Percentiles rank a stretch among this genome's conserved stretches.
Conservation (phyloP, 352 stramenopile species). For the Plasmopara muralis region DNA sequence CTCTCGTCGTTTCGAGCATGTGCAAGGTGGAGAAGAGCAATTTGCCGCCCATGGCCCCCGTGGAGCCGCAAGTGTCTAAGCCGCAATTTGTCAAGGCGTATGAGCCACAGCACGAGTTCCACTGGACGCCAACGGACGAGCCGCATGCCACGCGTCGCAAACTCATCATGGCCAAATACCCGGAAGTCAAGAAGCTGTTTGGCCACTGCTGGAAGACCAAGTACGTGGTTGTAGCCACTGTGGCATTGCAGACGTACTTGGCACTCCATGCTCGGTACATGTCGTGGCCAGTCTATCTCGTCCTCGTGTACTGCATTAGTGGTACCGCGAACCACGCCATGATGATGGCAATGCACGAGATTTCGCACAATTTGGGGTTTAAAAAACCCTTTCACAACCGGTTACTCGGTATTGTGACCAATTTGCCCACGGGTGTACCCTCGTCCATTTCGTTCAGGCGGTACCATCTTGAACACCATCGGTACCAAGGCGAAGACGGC, state of each 20-base stretch:
- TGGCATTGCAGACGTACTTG: constrained; percentile 79
- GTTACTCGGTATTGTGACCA: constrained; percentile 89
- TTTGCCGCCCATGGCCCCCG: constrained; percentile 28
- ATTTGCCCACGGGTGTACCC: constrained; percentile 90
- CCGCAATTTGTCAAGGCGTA: constrained; percentile 42
- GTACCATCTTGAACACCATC: constrained; percentile 97
- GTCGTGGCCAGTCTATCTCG: constrained; percentile 52
- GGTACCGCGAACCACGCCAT: constrained; percentile 93
- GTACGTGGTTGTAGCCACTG: constrained; percentile 70
- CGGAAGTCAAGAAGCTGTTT: constrained; percentile 87
- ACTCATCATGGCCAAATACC: constrained; percentile 83
- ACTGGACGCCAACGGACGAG: constrained; percentile 80
- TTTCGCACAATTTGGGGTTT: constrained; percentile 94
- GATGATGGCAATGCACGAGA: constrained; percentile 94
- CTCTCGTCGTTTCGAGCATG: constrained; percentile 15
- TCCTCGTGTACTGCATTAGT: constrained; percentile 82
- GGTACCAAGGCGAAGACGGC: constrained; percentile 91
- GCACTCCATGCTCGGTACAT: constrained; percentile 60
- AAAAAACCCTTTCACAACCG: constrained; percentile 88
- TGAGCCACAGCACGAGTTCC: constrained; percentile 61
- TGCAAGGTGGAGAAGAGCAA: constrained; percentile 41
- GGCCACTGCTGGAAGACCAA: constrained; percentile 81
- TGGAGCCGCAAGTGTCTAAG: constrained; percentile 33
- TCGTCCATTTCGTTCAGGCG: constrained; percentile 91
- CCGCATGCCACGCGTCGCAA: constrained; percentile 82